These are phyloP conservation scores for Jamesozyma gamospora DNA, from an alignment of 805 yeast genomes.

Conservation along the genomic window DNA sequence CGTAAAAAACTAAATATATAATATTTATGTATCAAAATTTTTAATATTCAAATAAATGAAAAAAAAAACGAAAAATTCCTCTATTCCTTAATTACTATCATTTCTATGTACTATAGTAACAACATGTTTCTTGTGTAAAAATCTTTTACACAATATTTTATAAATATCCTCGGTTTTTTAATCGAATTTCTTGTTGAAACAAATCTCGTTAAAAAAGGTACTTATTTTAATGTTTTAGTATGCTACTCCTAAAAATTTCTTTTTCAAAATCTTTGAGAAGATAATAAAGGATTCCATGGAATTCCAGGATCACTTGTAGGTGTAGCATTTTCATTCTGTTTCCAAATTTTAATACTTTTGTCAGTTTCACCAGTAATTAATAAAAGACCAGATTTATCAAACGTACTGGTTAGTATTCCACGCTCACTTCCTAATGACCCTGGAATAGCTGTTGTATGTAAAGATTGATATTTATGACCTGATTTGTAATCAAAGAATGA, in stretches of 20 bases:
- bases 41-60: no score
- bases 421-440: conserved; percentile 61
- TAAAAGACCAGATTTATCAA: conserved; percentile 73
- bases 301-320: conserved; percentile 22
- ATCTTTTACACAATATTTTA: no score
- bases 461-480: conserved; percentile 53
- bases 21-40: no score
- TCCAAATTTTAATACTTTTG: conserved; percentile 74
- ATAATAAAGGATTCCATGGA: conserved; percentile 25
- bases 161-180: no score
- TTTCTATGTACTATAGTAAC: no score
- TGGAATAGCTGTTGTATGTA: conserved; percentile 46
- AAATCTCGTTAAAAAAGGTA: no score
- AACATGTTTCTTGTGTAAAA: no score
- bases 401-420: conserved; percentile 59
- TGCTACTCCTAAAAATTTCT: not conserved
- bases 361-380: conserved; percentile 86
- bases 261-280: conserved; percentile 22
- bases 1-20: no score
- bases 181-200: no score
- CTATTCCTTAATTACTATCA: no score
- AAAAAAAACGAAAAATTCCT: no score
- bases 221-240: not conserved
- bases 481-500: conserved; percentile 68
- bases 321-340: conserved; percentile 32